phyloP scores from a whole-genome alignment of 1,284 basidiomycete species.

The Coniferiporia sulphurascens region DNA sequence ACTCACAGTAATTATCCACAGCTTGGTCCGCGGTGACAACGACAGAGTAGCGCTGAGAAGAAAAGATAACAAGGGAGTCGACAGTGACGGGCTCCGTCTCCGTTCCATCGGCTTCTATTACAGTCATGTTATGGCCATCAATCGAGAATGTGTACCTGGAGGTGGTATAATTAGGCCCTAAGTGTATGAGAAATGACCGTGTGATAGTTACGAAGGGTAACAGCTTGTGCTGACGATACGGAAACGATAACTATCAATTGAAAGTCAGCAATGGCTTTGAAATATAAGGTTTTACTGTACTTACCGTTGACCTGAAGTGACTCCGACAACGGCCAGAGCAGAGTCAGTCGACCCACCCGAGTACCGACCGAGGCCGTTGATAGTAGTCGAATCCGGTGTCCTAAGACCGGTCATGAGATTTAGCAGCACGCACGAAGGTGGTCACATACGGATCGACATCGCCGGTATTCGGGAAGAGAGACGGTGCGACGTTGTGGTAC shows the following conservation, averaged over 20 bases:
- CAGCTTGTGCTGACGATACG: constrained; percentile 19
- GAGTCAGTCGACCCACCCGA: constrained; percentile 22
- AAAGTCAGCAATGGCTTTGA: background rate
- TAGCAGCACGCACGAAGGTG: background rate
- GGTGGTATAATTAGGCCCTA: constrained; percentile 30
- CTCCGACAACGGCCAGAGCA: constrained; percentile 27
- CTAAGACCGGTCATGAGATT: background rate
- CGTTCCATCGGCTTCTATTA: constrained; percentile 47
- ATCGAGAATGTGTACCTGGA: constrained; percentile 39
- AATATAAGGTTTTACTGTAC: background rate
- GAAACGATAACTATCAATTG: constrained; percentile 13
- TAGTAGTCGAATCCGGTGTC: constrained; percentile 41
- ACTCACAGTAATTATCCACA: constrained; percentile 37
- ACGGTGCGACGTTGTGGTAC: constrained; percentile 28
- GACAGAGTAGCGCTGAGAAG: constrained; percentile 35
- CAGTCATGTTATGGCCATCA: constrained; percentile 41
- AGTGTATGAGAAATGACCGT: constrained; percentile 25
- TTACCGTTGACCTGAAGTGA: constrained; percentile 19
- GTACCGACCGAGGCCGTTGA: constrained; percentile 45
- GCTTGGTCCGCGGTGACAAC: constrained; percentile 32
- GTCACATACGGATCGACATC: constrained; percentile 21
- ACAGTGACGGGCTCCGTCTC: constrained; percentile 36
- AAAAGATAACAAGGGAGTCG: constrained; percentile 26
- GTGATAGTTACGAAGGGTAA: constrained; percentile 17
- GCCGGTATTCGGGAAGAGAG: constrained; percentile 14